Evolutionary conservation across 2,329 filamentous ascomycete genomes (phyloP).

Genomic region (Berkeleyomyces rouxiae): DNA sequence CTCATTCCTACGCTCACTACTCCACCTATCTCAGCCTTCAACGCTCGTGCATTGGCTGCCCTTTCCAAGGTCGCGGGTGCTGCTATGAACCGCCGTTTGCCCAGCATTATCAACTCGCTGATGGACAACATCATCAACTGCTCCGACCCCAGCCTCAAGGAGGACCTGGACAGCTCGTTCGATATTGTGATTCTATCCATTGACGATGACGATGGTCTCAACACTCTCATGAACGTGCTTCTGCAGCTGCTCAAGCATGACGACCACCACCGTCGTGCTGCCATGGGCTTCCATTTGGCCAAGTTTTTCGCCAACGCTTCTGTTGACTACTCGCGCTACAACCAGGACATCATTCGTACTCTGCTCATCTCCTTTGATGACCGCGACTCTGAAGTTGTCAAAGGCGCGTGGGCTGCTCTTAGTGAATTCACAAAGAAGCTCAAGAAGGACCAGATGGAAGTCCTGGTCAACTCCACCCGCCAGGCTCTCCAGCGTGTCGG

Average conservation of each 20-base stretch:
- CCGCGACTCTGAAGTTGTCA: conserved; percentile 64
- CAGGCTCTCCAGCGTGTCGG: conserved; percentile 79
- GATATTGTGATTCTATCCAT: conserved; percentile 83
- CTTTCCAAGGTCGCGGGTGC: conserved; percentile 78
- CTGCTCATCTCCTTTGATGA: conserved; percentile 89
- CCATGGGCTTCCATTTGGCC: conserved; percentile 62
- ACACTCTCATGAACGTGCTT: conserved; percentile 89
- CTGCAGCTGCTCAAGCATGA: conserved; percentile 78
- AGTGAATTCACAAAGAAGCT: conserved; percentile 76
- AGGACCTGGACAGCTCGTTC: conserved; percentile 64
- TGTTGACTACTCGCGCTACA: conserved; percentile 87
- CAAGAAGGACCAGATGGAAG: conserved; percentile 96
- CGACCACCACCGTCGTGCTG: conserved; percentile 68
- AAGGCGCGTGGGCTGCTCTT: conserved; percentile 75
- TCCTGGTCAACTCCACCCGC: conserved; percentile 69
- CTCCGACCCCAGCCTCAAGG: conserved; percentile 54
- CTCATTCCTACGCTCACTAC: conserved; percentile 85
- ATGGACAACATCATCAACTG: conserved; percentile 80
- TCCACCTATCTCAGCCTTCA: conserved; percentile 83
- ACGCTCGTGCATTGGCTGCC: conserved; percentile 84
- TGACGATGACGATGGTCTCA: conserved; percentile 89
- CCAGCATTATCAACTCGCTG: conserved; percentile 78
- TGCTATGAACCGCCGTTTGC: conserved; percentile 79
- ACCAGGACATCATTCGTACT: conserved; percentile 83
- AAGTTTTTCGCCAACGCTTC: conserved; percentile 70